Base-by-base conservation (phyloP, 345 rosid species). In the Aethionema arabicum region DNA sequence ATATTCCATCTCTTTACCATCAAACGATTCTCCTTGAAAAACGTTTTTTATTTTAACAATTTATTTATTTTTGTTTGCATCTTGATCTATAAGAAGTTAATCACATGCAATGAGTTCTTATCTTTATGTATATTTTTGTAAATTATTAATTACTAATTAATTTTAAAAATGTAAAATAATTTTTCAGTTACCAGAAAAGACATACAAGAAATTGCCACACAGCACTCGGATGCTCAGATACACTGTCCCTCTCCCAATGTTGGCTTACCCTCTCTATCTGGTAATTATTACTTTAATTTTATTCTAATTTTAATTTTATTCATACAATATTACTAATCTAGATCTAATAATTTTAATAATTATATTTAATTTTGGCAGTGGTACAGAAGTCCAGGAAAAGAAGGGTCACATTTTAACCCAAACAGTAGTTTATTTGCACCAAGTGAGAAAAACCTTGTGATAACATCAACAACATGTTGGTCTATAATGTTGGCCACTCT, bases 351-450 rank as follows among this genome's bases (percentile, higher is more conserved):
- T 8, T 8, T 14, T 14, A 5, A 30, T 41, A 37, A 37, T 37
- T 21, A 11, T 40, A 16, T 11, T 35, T 14, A 46, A 5, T 13
- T 29, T 36, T 14, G 3, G 38, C 81, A 92, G 98, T 86, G 87
- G 86, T 21, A 65, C 37, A 69, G 98, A 78, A 84, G 93, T 73
- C 98, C 98, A n/a, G 98, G 98, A 15, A 92, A 92, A 77, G 78
- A 79, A 61, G 98, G 98, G 3, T 92, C 98, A 35, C 98, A 92
- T 55, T 92, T 81, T 80, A 74, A 81, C 51, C 96, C 98, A n/a
- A 56, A 79, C 60, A 83, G 98, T 63, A 66, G 76, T 52, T 57
- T 92, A 64, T 92, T 92, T 59, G 65, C 72, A 2, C 84, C 88
- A 4, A 78, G 68, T 31, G 98, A 92, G 66, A 82, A 86, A 63